A percentile compares a stretch with the other conserved stretches of the same genome.
Evolutionary conservation across 345 rosid genomes (phyloP).

Genomic region (Murraya koenigii): DNA sequence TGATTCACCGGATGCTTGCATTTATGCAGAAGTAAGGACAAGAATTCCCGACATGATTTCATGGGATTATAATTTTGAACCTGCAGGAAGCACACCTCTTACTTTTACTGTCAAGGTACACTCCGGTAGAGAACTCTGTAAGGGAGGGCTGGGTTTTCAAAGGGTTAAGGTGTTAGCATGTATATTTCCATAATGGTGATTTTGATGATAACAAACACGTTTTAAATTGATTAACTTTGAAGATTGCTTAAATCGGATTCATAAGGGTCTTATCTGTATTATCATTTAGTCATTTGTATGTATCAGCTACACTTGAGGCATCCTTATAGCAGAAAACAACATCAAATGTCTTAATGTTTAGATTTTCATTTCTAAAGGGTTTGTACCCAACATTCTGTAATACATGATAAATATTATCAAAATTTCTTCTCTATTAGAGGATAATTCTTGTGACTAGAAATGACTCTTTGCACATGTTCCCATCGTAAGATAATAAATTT

Average conservation of each 20-base stretch:
- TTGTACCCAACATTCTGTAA: background rate
- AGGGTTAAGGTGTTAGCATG: too few species aligned
- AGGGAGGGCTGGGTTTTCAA: background rate
- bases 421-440: background rate
- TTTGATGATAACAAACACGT: too few species aligned
- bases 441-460: background rate
- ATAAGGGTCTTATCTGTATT: background rate
- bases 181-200: too few species aligned
- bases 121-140: background rate
- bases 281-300: background rate
- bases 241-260: too few species aligned
- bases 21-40: conserved; percentile 87
- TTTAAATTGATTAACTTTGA: too few species aligned
- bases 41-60: conserved; percentile 70
- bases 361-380: background rate
- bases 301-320: background rate
- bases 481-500: background rate
- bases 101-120: conserved; percentile 79
- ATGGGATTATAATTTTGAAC: conserved; percentile 90
- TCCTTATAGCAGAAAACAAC: background rate
- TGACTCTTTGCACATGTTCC: background rate
- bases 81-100: conserved; percentile 66
- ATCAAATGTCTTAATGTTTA: background rate
- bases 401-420: background rate
- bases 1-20: conserved; percentile 68